Evolutionary conservation across 345 rosid genomes (phyloP), one percentile per base, ranked within the genome.

Genomic region (Eucalyptus cloeziana): DNA sequence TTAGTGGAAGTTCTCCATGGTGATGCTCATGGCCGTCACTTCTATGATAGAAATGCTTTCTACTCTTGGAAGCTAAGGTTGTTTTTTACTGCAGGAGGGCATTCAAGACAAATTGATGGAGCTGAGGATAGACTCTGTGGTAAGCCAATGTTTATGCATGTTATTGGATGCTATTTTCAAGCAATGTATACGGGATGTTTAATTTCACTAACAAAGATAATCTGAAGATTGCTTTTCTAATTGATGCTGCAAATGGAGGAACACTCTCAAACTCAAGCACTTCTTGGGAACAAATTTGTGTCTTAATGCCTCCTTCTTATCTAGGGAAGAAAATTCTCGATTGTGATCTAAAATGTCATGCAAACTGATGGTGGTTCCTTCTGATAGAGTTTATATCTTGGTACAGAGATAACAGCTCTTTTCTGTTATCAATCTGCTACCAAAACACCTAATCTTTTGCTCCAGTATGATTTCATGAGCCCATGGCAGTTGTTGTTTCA

Each of bases 71-170:
- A 90, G 45, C 89, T 92, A 64, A 88, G 21, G 87, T 86, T 56
- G 5, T 54, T 88, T 80, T 88, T 89, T 90, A n/a, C 27, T 92
- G 93, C 95, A 98, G 98, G 94, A 92, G 17, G 93, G 90, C 87
- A 92, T 97, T 50, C 88, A 90, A 49, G 92, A 85, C 86, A 87
- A 94, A 71, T 86, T 97, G 92, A 67, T 87, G 43, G 92, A 89
- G 86, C 87, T 93, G 87, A 85, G 89, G 85, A 90, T 98, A 85
- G 45, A 91, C 21, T 91, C 99, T 89, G 99, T 97, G 98, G 99
- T 97, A 92, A 91, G 86, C 87, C 87, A 40, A 76, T 40, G 47
- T 76, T 33, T 76, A 76, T 21, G 85, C 85, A 5, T 76, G 47
- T 76, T 69, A 31, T 33, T 4, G 30, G 5, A 21, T 37, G 83